Conservation (phyloP, 805 yeast genomes). For the Ogataea saltuana region DNA sequence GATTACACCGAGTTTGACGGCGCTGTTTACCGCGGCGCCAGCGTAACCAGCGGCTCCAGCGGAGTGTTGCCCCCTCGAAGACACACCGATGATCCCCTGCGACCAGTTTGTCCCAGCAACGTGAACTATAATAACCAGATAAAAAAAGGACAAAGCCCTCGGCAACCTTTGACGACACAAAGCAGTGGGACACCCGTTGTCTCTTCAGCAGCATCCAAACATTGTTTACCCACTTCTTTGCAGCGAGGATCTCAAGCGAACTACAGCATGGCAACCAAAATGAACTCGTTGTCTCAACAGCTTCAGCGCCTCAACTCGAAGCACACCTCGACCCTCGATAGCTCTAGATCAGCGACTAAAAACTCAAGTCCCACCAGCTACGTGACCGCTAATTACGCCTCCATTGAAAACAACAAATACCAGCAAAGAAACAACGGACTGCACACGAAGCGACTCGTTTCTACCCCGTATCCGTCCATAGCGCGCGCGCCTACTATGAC, state of each 20-base stretch:
- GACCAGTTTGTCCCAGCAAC: conserved; percentile 14
- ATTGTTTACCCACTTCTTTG: background rate
- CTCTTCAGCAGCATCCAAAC: conserved; percentile 1
- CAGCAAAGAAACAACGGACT: background rate
- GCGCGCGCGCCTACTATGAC: conserved; percentile 15
- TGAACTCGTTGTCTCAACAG: background rate
- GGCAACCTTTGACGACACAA: conserved; percentile 14
- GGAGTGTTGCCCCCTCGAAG: background rate
- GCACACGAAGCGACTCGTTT: background rate
- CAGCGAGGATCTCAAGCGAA: background rate
- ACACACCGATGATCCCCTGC: conserved; percentile 12
- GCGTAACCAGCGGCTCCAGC: background rate
- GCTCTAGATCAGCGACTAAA: background rate
- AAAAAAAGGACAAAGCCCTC: conserved; percentile 1
- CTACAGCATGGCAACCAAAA: conserved; percentile 5
- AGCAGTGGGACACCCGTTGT: background rate
- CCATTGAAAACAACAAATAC: background rate
- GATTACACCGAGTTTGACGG: conserved; percentile 2
- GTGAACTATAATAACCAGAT: conserved; percentile 17
- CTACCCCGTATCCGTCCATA: conserved; percentile 8
- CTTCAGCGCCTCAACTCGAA: conserved; percentile 5
- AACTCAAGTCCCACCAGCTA: background rate
- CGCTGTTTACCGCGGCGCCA: background rate
- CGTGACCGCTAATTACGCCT: conserved; percentile 1
- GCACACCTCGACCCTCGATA: conserved; percentile 5